phyloP scores from a whole-genome alignment of 352 stramenopile species.

The Phytophthora kernoviae region DNA sequence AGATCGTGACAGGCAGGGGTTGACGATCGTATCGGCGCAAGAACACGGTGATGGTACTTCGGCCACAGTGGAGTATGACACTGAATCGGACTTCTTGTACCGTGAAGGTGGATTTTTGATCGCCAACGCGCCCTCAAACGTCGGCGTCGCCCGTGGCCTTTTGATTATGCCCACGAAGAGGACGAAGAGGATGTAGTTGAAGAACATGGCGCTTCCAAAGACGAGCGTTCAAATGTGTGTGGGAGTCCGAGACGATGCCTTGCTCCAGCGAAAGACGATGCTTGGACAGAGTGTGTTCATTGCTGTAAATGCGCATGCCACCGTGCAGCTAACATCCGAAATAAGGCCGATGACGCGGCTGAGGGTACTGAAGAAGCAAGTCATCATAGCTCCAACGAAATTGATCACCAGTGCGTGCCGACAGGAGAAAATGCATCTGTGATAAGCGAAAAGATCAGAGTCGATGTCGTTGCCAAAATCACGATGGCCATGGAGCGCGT shows the following conservation, averaged over 20 bases:
- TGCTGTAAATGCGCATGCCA: constrained; percentile 59
- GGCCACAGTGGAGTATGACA: constrained; percentile 21
- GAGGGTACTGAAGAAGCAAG: constrained; percentile 8
- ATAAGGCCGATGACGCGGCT: constrained; percentile 1
- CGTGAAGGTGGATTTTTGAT: constrained; percentile 83
- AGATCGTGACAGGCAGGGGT: constrained; percentile 18
- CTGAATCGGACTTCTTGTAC: constrained; percentile 77
- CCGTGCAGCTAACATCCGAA: constrained; percentile 8
- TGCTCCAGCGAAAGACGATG: constrained; percentile 15
- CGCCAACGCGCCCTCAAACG: constrained; percentile 69
- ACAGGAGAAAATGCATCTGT: not conserved
- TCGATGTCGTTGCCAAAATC: constrained; percentile 27
- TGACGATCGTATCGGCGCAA: constrained; percentile 25
- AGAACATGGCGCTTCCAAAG: constrained; percentile 20
- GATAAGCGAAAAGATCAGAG: constrained; percentile 5
- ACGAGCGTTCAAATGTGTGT: constrained; percentile 8
- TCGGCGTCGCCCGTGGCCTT: constrained; percentile 56
- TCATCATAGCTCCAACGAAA: not conserved
- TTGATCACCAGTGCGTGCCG: not conserved
- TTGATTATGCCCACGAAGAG: constrained; percentile 50
- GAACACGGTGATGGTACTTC: constrained; percentile 23
- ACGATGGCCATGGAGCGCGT: constrained; percentile 40
- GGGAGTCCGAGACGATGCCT: constrained; percentile 16
- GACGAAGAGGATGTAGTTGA: constrained; percentile 31
- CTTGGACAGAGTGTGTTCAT: constrained; percentile 30